Conservation (phyloP, 257 asterid genomes). For the Marsdenia floribunda region DNA sequence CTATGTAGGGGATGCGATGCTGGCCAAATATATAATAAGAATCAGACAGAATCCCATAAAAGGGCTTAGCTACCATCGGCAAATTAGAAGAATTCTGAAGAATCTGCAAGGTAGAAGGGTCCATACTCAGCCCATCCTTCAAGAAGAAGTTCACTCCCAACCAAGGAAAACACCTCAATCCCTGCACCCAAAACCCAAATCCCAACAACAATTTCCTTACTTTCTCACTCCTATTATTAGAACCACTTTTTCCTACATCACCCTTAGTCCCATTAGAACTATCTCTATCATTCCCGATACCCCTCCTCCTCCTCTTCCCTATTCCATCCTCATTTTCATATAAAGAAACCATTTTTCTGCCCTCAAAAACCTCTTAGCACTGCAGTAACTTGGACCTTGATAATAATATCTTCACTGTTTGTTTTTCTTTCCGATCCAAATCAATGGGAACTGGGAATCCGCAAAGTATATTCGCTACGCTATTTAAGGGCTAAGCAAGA, state of each 20-base stretch:
- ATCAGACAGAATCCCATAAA: slow-evolving; percentile 81
- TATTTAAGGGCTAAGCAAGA: neutral
- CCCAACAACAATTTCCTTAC: slow-evolving; percentile 69
- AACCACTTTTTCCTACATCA: neutral
- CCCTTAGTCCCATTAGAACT: slow-evolving; percentile 7
- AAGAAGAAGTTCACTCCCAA: slow-evolving; percentile 86
- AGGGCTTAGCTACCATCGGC: slow-evolving; percentile 95
- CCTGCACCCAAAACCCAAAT: slow-evolving; percentile 84
- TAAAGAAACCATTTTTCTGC: slow-evolving; percentile 14
- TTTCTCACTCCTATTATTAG: slow-evolving; percentile 9
- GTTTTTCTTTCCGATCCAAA: neutral
- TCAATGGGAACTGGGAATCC: neutral
- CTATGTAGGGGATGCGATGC: slow-evolving; percentile 92
- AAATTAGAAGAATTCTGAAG: slow-evolving; percentile 85
- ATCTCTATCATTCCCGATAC: neutral
- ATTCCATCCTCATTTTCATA: slow-evolving; percentile 13
- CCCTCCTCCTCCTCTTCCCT: slow-evolving; percentile 23
- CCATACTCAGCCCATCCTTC: slow-evolving; percentile 75
- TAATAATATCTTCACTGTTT: neutral
- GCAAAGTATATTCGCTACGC: neutral
- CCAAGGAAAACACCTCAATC: slow-evolving; percentile 95
- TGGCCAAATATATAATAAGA: slow-evolving; percentile 77
- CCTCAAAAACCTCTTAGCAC: neutral
- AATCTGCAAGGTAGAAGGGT: slow-evolving; percentile 82
- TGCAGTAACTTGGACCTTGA: neutral